A percentile compares a stretch with the other conserved stretches of the same genome.
Evolutionary conservation across 352 stramenopile species (phyloP).

Genomic region (Phytopythium cucurbitacearum): DNA sequence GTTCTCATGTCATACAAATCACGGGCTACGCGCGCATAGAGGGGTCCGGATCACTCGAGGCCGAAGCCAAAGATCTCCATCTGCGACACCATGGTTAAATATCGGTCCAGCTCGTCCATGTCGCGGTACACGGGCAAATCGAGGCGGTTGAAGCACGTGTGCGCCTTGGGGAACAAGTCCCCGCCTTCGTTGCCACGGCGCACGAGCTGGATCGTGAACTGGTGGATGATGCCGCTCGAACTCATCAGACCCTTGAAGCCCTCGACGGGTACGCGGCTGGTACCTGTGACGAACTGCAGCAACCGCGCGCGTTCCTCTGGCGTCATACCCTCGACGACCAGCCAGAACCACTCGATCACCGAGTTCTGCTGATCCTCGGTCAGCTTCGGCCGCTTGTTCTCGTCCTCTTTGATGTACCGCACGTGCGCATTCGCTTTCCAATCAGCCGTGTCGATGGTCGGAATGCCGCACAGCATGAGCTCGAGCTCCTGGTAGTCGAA

Average conservation of each 20-base stretch:
- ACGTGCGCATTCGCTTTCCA: conserved; percentile 55
- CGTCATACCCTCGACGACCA: conserved; percentile 45
- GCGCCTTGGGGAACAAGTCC: conserved; percentile 61
- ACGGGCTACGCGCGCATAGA: not conserved
- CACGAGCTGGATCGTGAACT: conserved; percentile 80
- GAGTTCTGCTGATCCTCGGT: conserved; percentile 36
- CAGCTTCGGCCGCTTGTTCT: conserved; percentile 32
- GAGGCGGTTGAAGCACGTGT: conserved; percentile 85
- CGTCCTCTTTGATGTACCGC: conserved; percentile 50
- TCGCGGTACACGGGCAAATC: conserved; percentile 66
- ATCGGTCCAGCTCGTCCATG: conserved; percentile 70
- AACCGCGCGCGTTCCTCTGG: conserved; percentile 67
- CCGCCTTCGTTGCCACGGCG: conserved; percentile 31
- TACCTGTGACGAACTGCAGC: conserved; percentile 74
- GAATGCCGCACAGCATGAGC: conserved; percentile 70
- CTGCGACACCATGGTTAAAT: conserved; percentile 72
- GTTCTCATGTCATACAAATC: no score
- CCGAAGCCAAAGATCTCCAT: conserved; percentile 53
- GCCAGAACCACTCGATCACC: conserved; percentile 75
- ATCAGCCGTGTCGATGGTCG: conserved; percentile 61
- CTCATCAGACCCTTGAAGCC: conserved; percentile 78
- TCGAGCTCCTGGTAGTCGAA: conserved; percentile 85
- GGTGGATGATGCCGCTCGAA: conserved; percentile 72
- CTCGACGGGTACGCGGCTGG: conserved; percentile 75
- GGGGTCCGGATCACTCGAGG: conserved; percentile 22